Conservation (phyloP, 352 stramenopile species). For the Pythium monospermum region DNA sequence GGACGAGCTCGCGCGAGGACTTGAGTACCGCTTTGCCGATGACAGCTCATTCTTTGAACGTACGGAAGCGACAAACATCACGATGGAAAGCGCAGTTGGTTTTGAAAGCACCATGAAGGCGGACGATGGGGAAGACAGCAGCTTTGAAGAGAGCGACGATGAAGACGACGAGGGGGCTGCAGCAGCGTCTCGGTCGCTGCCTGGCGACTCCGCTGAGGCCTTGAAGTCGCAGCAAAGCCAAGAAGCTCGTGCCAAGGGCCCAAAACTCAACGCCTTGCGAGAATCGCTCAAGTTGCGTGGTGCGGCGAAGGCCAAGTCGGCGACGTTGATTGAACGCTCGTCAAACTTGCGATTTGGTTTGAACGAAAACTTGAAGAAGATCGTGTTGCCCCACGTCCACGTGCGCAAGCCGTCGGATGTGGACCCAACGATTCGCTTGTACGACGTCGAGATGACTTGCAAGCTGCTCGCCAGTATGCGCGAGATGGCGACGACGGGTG, state of each 20-base stretch:
- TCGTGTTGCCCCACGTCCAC: slow-evolving; percentile 67
- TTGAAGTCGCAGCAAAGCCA: too few relatives aligned
- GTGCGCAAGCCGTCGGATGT: slow-evolving; percentile 68
- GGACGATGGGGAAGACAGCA: slow-evolving; percentile 35
- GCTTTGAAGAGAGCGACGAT: slow-evolving; percentile 40
- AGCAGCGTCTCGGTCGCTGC: too few relatives aligned
- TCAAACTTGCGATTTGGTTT: slow-evolving; percentile 43
- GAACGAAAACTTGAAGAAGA: slow-evolving; percentile 64
- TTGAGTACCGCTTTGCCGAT: slow-evolving; percentile 27
- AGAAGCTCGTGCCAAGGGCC: too few relatives aligned
- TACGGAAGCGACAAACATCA: slow-evolving; percentile 23
- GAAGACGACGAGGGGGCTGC: too few relatives aligned
- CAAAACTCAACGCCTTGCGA: slow-evolving; percentile 56
- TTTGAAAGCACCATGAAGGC: slow-evolving; percentile 56
- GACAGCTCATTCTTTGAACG: slow-evolving; percentile 20
- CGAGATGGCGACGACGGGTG: slow-evolving; percentile 77
- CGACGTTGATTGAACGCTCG: slow-evolving; percentile 33
- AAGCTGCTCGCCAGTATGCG: slow-evolving; percentile 77
- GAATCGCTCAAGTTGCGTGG: slow-evolving; percentile 43
- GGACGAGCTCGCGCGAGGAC: slow-evolving; percentile 38
- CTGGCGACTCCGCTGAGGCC: too few relatives aligned
- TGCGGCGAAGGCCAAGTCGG: slow-evolving; percentile 18
- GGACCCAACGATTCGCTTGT: slow-evolving; percentile 75
- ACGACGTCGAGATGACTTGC: slow-evolving; percentile 78
- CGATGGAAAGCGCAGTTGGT: slow-evolving; percentile 38